Evolutionary conservation across 2,329 filamentous ascomycete species (phyloP).

Genomic region (Zasmidium angulare): DNA sequence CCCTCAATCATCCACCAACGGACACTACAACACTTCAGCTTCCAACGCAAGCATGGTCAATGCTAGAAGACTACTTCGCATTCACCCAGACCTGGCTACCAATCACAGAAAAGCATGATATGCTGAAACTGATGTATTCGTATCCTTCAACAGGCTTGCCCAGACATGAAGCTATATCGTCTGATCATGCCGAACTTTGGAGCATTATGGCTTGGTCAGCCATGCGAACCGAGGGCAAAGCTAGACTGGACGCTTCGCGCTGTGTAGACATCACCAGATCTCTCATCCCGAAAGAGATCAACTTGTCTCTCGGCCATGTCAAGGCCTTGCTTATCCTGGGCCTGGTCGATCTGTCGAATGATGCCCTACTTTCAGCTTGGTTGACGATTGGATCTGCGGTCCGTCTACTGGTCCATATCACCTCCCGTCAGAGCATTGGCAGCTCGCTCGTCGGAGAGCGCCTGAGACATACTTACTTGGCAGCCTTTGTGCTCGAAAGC

Average conservation of each 20-base stretch:
- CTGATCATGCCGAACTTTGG: conserved; percentile 47
- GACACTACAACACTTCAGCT: conserved; percentile 34
- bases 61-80: conserved; percentile 72
- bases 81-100: conserved; percentile 78
- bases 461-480: conserved; percentile 50
- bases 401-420: conserved; percentile 47
- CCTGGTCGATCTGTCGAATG: conserved; percentile 62
- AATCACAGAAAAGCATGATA: conserved; percentile 65
- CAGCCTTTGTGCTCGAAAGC: conserved; percentile 64
- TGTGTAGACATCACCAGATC: conserved; percentile 19
- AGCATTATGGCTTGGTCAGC: conserved; percentile 45
- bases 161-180: conserved; percentile 29
- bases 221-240: conserved; percentile 23
- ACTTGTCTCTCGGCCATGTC: conserved; percentile 42
- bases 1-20: background rate
- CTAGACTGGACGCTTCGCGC: conserved; percentile 2
- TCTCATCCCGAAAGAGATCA: conserved; percentile 18
- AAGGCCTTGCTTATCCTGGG: conserved; percentile 52
- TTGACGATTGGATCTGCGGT: conserved; percentile 65
- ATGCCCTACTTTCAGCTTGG: conserved; percentile 61
- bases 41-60: conserved; percentile 56
- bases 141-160: conserved; percentile 49
- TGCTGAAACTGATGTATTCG: conserved; percentile 59
- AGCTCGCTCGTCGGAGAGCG: conserved; percentile 18
- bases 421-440: conserved; percentile 11